A percentile compares a stretch with the other conserved stretches of the same genome.
phyloP scores from a whole-genome alignment of 1,284 basidiomycete species.

The Malassezia psittaci region DNA sequence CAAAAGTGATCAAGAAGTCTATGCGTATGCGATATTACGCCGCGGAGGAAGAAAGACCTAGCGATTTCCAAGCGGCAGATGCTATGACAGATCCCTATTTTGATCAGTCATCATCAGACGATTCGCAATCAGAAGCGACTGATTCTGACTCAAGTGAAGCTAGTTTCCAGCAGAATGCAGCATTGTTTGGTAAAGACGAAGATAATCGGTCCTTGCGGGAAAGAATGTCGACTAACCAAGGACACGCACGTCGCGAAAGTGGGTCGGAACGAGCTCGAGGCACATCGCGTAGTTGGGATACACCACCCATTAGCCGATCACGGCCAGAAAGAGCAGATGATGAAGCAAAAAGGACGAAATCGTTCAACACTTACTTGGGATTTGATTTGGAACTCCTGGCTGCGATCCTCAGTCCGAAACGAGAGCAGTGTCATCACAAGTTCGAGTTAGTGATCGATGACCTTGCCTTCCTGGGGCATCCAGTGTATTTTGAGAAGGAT shows the following conservation, averaged over 20 bases:
- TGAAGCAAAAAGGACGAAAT: conserved; percentile 5
- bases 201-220: conserved; percentile 15
- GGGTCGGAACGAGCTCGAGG: not conserved
- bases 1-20: conserved; percentile 29
- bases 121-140: not conserved
- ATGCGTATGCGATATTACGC: conserved; percentile 38
- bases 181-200: conserved; percentile 18
- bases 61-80: conserved; percentile 9
- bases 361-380: conserved; percentile 59
- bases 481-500: conserved; percentile 58
- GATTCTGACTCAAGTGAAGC: conserved; percentile 7
- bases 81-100: conserved; percentile 22
- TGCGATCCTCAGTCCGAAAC: conserved; percentile 65
- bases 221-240: not conserved
- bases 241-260: not conserved
- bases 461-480: conserved; percentile 88
- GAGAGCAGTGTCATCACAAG: conserved; percentile 77
- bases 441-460: conserved; percentile 87
- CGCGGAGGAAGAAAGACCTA: not conserved
- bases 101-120: conserved; percentile 15
- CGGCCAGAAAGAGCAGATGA: conserved; percentile 2
- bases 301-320: not conserved
- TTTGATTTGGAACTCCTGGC: conserved; percentile 74
- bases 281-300: conserved; percentile 6
- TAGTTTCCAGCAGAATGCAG: conserved; percentile 24